Percentiles rank a stretch among this genome's conserved stretches.
These are phyloP conservation scores for Sclerotinia glacialis DNA, from an alignment of 2,329 filamentous ascomycete species.

Conservation along the genomic window DNA sequence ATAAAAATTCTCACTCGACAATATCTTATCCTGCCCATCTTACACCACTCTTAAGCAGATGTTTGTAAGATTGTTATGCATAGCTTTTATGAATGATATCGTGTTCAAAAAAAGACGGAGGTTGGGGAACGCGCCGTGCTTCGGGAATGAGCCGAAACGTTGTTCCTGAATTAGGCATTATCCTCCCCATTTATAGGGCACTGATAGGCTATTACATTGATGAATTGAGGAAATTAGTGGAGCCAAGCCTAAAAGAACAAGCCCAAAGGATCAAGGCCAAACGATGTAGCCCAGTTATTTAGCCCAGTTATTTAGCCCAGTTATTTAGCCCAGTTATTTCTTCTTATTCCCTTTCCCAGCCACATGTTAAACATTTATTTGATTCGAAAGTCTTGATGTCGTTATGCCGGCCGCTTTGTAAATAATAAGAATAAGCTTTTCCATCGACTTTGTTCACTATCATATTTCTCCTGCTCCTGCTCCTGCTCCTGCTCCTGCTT, in stretches of 20 bases:
- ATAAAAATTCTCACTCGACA: neutral
- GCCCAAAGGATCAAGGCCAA: no score
- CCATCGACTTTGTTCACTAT: neutral
- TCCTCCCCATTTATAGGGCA: no score
- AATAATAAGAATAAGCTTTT: neutral
- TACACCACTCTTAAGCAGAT: no score
- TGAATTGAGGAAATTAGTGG: neutral
- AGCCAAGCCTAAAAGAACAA: neutral
- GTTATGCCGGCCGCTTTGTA: neutral
- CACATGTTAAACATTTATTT: slow-evolving; percentile 19
- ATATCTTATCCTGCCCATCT: neutral
- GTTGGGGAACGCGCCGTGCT: slow-evolving; percentile 11
- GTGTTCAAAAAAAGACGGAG: slow-evolving; percentile 7
- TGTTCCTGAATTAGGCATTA: slow-evolving; percentile 14
- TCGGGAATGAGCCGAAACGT: neutral
- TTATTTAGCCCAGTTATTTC: no score
- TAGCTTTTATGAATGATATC: no score
- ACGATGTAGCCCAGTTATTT: no score
- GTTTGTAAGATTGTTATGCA: no score
- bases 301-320: no score
- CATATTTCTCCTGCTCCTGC: neutral
- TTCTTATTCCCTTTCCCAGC: slow-evolving; percentile 11
- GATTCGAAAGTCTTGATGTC: neutral
- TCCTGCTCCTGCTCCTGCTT: neutral
- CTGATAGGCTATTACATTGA: neutral